phyloP scores from a whole-genome alignment of 2,329 filamentous ascomycete genomes.

The Ceratocystis colombiana region DNA sequence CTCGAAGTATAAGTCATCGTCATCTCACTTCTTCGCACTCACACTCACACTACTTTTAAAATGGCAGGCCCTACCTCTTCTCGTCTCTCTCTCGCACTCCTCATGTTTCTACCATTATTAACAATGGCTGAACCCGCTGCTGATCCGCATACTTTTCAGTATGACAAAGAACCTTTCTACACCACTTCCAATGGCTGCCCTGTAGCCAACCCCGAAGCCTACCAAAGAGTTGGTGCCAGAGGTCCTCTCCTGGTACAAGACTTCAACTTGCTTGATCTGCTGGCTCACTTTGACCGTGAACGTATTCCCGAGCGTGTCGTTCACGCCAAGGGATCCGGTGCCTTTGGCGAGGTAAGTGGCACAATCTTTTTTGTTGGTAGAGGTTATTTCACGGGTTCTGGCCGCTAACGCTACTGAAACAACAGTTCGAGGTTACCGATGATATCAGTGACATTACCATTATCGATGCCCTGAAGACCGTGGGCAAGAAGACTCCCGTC shows the following conservation, averaged over 20 bases:
- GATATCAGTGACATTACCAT: conserved; percentile 45
- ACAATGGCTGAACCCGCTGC: conserved; percentile 8
- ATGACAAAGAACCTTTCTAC: conserved; percentile 49
- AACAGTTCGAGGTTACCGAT: conserved; percentile 37
- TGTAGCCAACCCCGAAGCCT: conserved; percentile 40
- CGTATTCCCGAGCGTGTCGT: conserved; percentile 46
- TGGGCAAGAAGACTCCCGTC: conserved; percentile 59
- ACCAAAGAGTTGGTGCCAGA: conserved; percentile 46
- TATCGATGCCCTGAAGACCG: conserved; percentile 44
- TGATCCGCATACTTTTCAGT: conserved; percentile 32
- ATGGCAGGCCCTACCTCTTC: conserved; percentile 7
- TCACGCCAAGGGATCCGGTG: conserved; percentile 49
- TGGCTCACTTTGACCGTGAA: conserved; percentile 46
- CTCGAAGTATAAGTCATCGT: neutral
- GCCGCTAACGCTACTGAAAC: neutral
- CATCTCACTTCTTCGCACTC: neutral
- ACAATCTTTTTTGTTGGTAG: neutral
- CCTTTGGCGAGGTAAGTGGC: conserved; percentile 36
- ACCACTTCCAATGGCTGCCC: conserved; percentile 52
- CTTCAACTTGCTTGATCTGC: conserved; percentile 54
- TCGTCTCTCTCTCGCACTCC: neutral
- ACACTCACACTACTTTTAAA: neutral
- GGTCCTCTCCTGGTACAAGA: conserved; percentile 25
- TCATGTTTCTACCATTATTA: conserved; percentile 3
- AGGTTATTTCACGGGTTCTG: no score